These are phyloP conservation scores for Lactarius vividus DNA, from an alignment of 768 basidiomycete genomes.

Conservation along the genomic window DNA sequence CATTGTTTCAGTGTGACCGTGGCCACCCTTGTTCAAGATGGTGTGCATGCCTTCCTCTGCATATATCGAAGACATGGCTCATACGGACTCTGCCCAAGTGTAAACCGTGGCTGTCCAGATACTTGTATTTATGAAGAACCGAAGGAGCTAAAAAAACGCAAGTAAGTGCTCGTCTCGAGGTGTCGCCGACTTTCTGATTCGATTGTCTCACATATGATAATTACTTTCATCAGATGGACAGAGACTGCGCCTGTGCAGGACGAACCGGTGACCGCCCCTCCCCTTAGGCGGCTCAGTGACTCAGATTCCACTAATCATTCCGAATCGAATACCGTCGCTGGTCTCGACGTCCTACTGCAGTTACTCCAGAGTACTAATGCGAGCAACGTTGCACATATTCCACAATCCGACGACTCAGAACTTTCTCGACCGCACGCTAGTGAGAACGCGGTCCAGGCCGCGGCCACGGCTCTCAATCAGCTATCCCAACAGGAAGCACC, in stretches of 20 bases:
- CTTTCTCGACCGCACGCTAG: conserved; percentile 7
- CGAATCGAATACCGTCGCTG: conserved; percentile 22
- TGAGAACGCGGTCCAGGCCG: conserved; percentile 26
- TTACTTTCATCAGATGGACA: conserved; percentile 5
- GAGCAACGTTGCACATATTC: background rate
- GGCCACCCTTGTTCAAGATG: conserved; percentile 31
- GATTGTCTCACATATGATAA: background rate
- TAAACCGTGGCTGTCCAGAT: conserved; percentile 26
- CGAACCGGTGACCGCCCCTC: conserved; percentile 2
- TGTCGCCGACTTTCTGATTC: background rate
- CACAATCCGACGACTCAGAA: conserved; percentile 5
- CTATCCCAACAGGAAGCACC: conserved; percentile 26
- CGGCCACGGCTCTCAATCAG: conserved; percentile 27
- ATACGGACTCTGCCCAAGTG: conserved; percentile 9
- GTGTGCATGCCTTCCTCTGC: conserved; percentile 10
- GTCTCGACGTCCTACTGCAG: conserved; percentile 29
- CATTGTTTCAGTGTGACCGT: conserved; percentile 28
- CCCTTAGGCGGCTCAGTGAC: conserved; percentile 11
- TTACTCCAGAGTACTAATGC: conserved; percentile 21
- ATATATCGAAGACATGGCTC: background rate
- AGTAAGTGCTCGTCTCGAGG: conserved; percentile 17
- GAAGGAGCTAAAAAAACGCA: conserved; percentile 19
- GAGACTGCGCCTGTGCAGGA: conserved; percentile 3
- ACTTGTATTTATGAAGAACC: conserved; percentile 28
- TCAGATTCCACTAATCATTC: conserved; percentile 10